A percentile compares a stretch with the other conserved stretches of the same genome.
Evolutionary conservation across 1,284 basidiomycete species (phyloP).

Genomic region (Heterobasidion parviporum): DNA sequence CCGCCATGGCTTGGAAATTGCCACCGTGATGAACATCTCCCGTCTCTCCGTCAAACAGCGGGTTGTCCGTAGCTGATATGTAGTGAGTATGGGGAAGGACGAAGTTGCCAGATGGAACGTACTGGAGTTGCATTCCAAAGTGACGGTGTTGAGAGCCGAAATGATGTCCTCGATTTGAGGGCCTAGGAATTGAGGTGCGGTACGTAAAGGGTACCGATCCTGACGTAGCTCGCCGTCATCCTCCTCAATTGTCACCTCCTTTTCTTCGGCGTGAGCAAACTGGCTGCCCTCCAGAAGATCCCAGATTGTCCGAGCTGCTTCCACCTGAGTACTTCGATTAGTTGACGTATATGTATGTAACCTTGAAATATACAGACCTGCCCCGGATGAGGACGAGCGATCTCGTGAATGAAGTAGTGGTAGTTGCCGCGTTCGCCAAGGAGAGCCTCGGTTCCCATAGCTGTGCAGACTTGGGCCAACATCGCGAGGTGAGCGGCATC

Average conservation of each 20-base stretch:
- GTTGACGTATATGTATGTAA: conserved; percentile 2
- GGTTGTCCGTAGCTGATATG: conserved; percentile 61
- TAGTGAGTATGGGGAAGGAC: background rate
- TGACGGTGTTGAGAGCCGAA: conserved; percentile 52
- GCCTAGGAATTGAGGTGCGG: conserved; percentile 79
- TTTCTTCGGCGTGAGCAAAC: conserved; percentile 57
- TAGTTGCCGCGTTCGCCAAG: conserved; percentile 67
- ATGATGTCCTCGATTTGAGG: conserved; percentile 82
- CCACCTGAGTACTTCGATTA: conserved; percentile 32
- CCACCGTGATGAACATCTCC: conserved; percentile 74
- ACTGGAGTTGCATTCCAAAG: conserved; percentile 83
- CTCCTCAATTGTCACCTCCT: conserved; percentile 55
- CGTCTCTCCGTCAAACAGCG: conserved; percentile 60
- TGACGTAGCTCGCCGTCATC: conserved; percentile 67
- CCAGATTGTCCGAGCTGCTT: conserved; percentile 63
- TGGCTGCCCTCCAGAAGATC: conserved; percentile 64
- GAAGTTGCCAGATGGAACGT: conserved; percentile 23
- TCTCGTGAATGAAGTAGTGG: conserved; percentile 73
- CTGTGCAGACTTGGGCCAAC: conserved; percentile 71
- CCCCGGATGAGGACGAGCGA: conserved; percentile 80
- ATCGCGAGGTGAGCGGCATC: conserved; percentile 69
- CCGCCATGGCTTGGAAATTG: conserved; percentile 83
- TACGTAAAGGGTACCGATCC: conserved; percentile 75
- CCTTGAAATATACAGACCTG: conserved; percentile 37
- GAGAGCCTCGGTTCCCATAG: conserved; percentile 79